Base-by-base conservation (phyloP, 495 filamentous ascomycete genomes). In the Xanthoparmelia taractica region DNA sequence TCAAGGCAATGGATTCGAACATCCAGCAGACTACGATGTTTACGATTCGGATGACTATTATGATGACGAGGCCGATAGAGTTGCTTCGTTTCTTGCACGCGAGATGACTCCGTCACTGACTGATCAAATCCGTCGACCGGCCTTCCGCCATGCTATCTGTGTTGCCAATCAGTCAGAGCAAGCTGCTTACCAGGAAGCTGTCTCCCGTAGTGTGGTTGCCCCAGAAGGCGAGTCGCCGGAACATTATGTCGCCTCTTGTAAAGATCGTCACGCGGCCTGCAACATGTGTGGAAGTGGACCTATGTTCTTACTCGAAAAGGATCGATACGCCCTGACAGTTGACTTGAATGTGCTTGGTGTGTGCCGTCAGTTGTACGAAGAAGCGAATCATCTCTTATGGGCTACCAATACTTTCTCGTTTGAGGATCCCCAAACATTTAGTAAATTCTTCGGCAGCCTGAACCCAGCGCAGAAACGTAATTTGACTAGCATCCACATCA, bases 351-450 rank as follows among this genome's bases (percentile, higher is more conserved):
- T 64, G n/a, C 48, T 67, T 12, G 57, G 45, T n/a, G 56, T 60
- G n/a, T 63, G 65, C 48, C 55, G 61, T 11, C 55, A 63, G 17
- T 40, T 67, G 2, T 63, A 58, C 57, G 47, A 54, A 34, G 60
- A 63, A 60, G 60, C 60, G 1, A 59, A 63, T 36, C 20, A 56
- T 1, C 41, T 64, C 27, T 23, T 67, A 3, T 67, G 65, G 65
- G 23, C 57, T 11, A 67, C 65, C n/a, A 67, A 63, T 23, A 56
- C 48, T 17, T 67, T 67, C 65, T 67, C 65, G 10, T 63, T 67
- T 17, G 47, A 55, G 1, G 38, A 59, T 36, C 45, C 54, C 5
- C 18, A 20, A 15, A 17, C 48, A 3, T 60, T 67, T 31, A 18
- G 29, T 0, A 43, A 40, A 0, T 67, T 67, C 40, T 29, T 64